A percentile compares a stretch with the other conserved stretches of the same genome.
phyloP scores from a whole-genome alignment of 106 monocot genomes.

The Dendrobium officinale region DNA sequence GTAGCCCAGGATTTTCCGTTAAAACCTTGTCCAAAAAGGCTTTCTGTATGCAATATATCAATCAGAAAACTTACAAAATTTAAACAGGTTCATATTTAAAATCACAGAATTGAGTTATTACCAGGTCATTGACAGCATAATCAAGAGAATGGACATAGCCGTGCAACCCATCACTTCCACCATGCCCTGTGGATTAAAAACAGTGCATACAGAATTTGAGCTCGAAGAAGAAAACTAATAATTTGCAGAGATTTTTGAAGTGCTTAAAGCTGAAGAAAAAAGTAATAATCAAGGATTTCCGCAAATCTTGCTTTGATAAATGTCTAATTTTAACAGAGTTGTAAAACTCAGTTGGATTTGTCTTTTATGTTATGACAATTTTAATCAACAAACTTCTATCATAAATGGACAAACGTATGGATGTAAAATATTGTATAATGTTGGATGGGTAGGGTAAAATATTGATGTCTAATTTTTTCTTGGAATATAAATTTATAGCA shows the following conservation, averaged over 20 bases:
- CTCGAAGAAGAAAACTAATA: neutral
- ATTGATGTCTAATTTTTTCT: too few relatives aligned
- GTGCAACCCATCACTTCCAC: conserved; percentile 93
- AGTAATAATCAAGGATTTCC: neutral
- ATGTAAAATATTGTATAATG: too few relatives aligned
- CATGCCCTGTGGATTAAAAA: conserved; percentile 58
- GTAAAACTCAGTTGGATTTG: neutral
- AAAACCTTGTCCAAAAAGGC: conserved; percentile 54
- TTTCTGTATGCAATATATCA: conserved; percentile 37
- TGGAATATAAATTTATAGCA: too few relatives aligned
- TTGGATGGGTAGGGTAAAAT: too few relatives aligned
- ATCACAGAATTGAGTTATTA: conserved; percentile 14
- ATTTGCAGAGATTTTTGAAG: neutral
- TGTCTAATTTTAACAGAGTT: neutral
- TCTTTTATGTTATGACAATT: neutral
- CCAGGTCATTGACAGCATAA: conserved; percentile 83
- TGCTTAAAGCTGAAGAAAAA: neutral
- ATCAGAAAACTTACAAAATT: neutral
- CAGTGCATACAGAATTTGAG: neutral
- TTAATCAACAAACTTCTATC: neutral
- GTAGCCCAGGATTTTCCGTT: conserved; percentile 59
- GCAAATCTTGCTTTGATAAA: neutral
- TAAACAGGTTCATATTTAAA: neutral
- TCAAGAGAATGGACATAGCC: conserved; percentile 95
- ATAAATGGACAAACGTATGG: neutral